These are phyloP conservation scores for Hondaea fermentalgiana DNA, from an alignment of 108 stramenopile genomes.

Conservation along the genomic window DNA sequence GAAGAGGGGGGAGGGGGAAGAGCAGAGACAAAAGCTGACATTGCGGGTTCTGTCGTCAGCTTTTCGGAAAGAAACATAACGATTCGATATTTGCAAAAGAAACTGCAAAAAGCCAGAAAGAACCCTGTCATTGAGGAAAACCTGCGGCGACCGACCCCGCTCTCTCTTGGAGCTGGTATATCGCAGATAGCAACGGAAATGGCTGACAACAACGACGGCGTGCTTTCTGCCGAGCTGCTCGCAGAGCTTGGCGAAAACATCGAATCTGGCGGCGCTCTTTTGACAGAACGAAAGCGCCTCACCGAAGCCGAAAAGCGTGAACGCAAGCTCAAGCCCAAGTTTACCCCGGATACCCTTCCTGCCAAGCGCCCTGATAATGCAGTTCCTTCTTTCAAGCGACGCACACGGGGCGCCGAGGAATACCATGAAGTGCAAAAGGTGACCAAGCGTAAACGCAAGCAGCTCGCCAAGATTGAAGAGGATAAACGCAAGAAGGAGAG, in stretches of 20 bases:
- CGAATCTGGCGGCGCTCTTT: not conserved
- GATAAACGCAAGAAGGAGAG: conserved; percentile 4
- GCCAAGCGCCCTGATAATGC: not conserved
- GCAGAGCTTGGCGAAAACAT: not conserved
- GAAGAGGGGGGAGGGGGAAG: too few relatives aligned
- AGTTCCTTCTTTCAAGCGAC: not conserved
- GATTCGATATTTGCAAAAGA: too few relatives aligned
- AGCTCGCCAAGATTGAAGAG: not conserved
- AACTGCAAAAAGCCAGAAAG: too few relatives aligned
- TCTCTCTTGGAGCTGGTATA: too few relatives aligned
- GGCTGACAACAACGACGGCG: not conserved
- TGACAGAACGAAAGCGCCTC: not conserved
- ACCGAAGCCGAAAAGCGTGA: not conserved
- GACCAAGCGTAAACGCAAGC: not conserved
- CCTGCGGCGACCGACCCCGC: too few relatives aligned
- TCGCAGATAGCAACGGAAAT: too few relatives aligned
- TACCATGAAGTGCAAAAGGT: not conserved
- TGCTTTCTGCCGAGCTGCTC: not conserved
- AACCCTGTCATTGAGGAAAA: too few relatives aligned
- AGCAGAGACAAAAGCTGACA: too few relatives aligned
- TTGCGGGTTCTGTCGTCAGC: too few relatives aligned
- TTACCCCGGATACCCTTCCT: not conserved
- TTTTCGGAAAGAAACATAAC: too few relatives aligned
- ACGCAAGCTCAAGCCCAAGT: not conserved
- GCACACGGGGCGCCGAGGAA: not conserved